Percentiles rank a stretch among this genome's conserved stretches.
These are phyloP conservation scores for Cutaneotrichosporon daszewskae DNA, from an alignment of 1,284 basidiomycete species.

Conservation along the genomic window DNA sequence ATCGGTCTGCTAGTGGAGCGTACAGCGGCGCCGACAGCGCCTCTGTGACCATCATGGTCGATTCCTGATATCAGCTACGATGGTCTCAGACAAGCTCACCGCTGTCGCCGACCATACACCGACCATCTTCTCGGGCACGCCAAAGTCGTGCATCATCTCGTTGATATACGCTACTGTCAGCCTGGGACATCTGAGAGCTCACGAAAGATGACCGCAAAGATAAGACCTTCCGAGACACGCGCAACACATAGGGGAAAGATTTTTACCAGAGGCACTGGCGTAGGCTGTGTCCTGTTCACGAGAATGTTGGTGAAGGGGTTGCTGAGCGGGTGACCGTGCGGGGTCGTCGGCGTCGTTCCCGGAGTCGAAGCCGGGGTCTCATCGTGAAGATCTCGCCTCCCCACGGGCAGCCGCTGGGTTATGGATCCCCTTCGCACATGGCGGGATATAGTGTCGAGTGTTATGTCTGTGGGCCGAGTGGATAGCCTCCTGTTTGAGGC, in stretches of 20 bases:
- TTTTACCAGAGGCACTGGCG: conserved; percentile 26
- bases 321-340: conserved; percentile 7
- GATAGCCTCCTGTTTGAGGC: too few species aligned
- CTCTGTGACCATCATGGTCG: conserved; percentile 34
- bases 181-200: background rate
- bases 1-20: conserved; percentile 29
- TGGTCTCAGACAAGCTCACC: conserved; percentile 15
- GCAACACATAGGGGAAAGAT: conserved; percentile 30
- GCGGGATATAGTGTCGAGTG: too few species aligned
- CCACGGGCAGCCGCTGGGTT: too few species aligned
- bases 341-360: conserved; percentile 4
- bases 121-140: conserved; percentile 31
- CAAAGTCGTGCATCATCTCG: conserved; percentile 35
- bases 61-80: conserved; percentile 25
- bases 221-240: conserved; percentile 32
- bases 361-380: background rate
- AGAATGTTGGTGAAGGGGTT: background rate
- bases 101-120: conserved; percentile 36
- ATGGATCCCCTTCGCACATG: too few species aligned
- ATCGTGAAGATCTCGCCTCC: too few species aligned
- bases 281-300: conserved; percentile 1
- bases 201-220: conserved; percentile 35
- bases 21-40: conserved; percentile 34
- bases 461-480: too few species aligned
- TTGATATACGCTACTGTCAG: conserved; percentile 32